Base-by-base conservation (phyloP, 2,329 filamentous ascomycete species). In the Sordariomycetes sp. region DNA sequence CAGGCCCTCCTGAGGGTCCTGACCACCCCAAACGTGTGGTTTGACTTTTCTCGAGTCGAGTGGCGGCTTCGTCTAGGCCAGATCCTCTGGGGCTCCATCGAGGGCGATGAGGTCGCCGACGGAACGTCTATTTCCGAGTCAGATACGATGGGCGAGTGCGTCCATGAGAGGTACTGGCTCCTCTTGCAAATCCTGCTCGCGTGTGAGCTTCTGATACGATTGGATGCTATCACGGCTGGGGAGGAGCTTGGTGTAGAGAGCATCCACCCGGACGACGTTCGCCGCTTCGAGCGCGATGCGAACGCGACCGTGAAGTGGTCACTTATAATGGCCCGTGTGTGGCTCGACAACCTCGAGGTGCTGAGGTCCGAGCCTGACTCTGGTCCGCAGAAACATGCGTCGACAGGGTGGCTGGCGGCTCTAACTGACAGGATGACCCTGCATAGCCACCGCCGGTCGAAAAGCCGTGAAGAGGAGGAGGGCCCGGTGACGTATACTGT, bases 11-110 rank as follows among this genome's bases (percentile, higher is more conserved):
- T 90, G 53, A 83, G 83, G 66, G 80, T 87, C 11, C 76, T 90
- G 52, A 81, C 79, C 0, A 73, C 81, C 8, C 78, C 83, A 58
- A 85, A 86, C 59, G 80, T 88, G 53, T 90, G 87, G 87, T 79
- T 87, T 56, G 86, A 90, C 69, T 87, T 90, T 62, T 87, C 85
- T 22, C 78, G 85, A 35, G 83, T 90, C 7, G 87, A 90, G 66
- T 90, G 86, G 86, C 79, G 87, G 43, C 86, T 90, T 59, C 78
- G 86, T 14, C 74, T 90, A 1, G 87, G 87, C 7, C 87, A 89
- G 69, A 77, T 90, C 50, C 70, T 90, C 2, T 90, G 87, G 86
- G 84, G 79, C 18, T 72, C 75, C 18, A 71, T 74, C 6, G 67
- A 76, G 28, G 78, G 79, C 28, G 79, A 81, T 62, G 74, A 77